phyloP scores from a whole-genome alignment of 768 basidiomycete species.

The Cystofilobasidium capitatum region DNA sequence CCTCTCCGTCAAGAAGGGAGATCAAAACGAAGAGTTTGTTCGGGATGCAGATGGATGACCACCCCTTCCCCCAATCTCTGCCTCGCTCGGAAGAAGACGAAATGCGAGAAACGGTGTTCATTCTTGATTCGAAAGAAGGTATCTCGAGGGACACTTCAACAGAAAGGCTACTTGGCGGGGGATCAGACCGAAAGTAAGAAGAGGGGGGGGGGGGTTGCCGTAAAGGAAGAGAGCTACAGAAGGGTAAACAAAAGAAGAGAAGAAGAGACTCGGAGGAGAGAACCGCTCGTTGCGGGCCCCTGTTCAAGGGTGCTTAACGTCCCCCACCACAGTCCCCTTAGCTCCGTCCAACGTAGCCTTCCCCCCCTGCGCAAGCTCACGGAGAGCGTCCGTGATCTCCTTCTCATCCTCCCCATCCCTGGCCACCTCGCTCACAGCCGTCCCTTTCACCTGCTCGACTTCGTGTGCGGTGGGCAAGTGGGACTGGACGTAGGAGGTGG shows the following conservation, averaged over 20 bases:
- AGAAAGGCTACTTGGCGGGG: too few species aligned
- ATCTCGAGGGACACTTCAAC: too few species aligned
- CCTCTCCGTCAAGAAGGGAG: too few species aligned
- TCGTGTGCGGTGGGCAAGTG: background rate
- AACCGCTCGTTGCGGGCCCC: background rate
- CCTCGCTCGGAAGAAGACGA: too few species aligned
- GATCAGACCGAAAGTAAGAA: too few species aligned
- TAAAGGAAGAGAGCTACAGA: background rate
- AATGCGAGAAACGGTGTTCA: too few species aligned
- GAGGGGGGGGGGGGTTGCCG: too few species aligned
- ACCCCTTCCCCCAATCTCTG: too few species aligned
- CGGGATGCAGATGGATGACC: too few species aligned
- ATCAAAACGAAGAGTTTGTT: too few species aligned
- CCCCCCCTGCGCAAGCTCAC: slow-evolving; percentile 4
- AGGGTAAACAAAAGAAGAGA: background rate
- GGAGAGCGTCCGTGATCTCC: slow-evolving; percentile 10
- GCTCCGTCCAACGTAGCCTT: background rate
- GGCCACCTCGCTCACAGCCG: background rate
- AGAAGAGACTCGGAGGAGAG: too few species aligned
- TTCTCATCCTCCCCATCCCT: slow-evolving; percentile 1
- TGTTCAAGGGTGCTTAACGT: background rate
- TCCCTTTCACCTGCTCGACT: background rate
- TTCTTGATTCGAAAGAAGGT: too few species aligned
- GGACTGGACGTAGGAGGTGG: background rate
- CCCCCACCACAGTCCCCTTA: background rate